Percentiles rank a stretch among this genome's conserved stretches.
phyloP scores from a whole-genome alignment of 306 rosid genomes.

The Medicago arabica region DNA sequence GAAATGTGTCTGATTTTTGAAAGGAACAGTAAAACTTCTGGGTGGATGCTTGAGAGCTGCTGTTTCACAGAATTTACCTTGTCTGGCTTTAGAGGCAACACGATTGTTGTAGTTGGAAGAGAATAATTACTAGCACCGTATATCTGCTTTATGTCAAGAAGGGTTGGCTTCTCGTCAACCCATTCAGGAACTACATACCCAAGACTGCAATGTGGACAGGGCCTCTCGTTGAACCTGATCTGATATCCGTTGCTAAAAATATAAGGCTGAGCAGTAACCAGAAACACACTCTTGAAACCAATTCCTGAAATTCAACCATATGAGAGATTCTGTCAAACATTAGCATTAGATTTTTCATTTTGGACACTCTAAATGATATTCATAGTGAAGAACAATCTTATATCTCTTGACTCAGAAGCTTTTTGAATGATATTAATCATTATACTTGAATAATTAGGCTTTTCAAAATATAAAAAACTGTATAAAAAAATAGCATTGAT shows the following conservation, averaged over 20 bases:
- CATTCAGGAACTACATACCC: slow-evolving; percentile 92
- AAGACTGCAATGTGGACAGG: slow-evolving; percentile 70
- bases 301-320: slow-evolving; percentile 62
- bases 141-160: slow-evolving; percentile 50
- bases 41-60: not conserved
- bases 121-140: slow-evolving; percentile 39
- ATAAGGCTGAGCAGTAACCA: slow-evolving; percentile 68
- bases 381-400: too few species aligned
- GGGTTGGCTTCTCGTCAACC: slow-evolving; percentile 71
- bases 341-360: too few species aligned
- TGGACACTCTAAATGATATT: too few species aligned
- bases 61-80: not conserved
- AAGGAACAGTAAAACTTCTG: not conserved
- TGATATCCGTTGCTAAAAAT: slow-evolving; percentile 86
- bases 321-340: too few species aligned
- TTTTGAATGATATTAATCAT: too few species aligned
- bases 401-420: too few species aligned
- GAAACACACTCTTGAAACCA: slow-evolving; percentile 92
- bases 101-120: slow-evolving; percentile 65
- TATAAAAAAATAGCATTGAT: too few species aligned
- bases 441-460: too few species aligned
- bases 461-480: too few species aligned
- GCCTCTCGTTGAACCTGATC: slow-evolving; percentile 69
- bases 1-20: not conserved
- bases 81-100: slow-evolving; percentile 56